A percentile compares a stretch with the other conserved stretches of the same genome.
Conservation (phyloP, 148 eudicot genomes). For the Rhododendron ferrugineum region DNA sequence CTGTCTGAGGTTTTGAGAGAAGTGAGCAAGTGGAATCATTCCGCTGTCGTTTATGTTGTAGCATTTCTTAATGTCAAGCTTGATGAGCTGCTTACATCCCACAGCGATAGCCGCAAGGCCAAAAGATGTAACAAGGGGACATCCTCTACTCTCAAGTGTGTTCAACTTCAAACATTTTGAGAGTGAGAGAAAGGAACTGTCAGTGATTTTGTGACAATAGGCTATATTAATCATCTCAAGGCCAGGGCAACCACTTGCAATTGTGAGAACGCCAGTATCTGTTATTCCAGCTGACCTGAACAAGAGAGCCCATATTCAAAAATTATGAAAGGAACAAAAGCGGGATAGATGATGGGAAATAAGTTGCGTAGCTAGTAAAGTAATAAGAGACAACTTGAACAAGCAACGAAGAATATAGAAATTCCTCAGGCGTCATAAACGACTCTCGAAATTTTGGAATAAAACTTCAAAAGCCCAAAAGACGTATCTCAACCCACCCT, state of each 20-base stretch:
- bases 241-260: constrained; percentile 65
- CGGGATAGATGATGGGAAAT: not conserved
- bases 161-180: constrained; percentile 67
- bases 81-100: constrained; percentile 74
- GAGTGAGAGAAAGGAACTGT: constrained; percentile 59
- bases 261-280: constrained; percentile 59
- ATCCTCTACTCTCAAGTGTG: constrained; percentile 85
- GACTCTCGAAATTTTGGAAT: not conserved
- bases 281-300: constrained; percentile 73
- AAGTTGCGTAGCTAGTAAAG: not conserved
- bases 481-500: not conserved
- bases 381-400: not conserved
- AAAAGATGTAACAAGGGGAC: constrained; percentile 65
- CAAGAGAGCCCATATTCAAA: constrained; percentile 11
- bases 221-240: constrained; percentile 70
- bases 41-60: constrained; percentile 66
- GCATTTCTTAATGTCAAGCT: constrained; percentile 88
- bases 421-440: not conserved
- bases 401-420: not conserved
- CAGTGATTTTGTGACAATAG: constrained; percentile 63
- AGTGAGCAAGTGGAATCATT: constrained; percentile 77
- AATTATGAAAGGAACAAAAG: not conserved
- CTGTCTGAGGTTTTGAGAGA: constrained; percentile 82
- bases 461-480: not conserved
- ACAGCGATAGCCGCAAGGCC: constrained; percentile 76